These are phyloP conservation scores for Trichoderma brevicompactum DNA, from an alignment of 2,329 filamentous ascomycete species.

Conservation along the genomic window DNA sequence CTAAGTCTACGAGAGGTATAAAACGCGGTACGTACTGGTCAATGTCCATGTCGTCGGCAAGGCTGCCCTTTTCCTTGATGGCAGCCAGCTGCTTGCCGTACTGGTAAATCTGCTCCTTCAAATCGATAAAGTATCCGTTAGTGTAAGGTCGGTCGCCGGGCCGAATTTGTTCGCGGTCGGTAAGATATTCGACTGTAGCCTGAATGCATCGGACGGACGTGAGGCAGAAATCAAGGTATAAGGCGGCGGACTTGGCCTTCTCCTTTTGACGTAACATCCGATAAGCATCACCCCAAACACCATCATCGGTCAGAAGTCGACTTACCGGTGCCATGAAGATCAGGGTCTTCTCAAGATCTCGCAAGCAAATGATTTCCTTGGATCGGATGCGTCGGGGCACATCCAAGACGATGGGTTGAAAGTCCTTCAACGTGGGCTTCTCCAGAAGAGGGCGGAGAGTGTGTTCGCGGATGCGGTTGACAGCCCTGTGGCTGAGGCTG, in stretches of 20 bases:
- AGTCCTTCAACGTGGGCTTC: constrained; percentile 74
- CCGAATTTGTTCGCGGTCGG: constrained; percentile 83
- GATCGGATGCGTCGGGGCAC: constrained; percentile 78
- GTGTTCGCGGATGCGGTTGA: constrained; percentile 77
- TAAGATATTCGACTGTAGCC: constrained; percentile 82
- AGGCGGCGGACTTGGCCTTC: constrained; percentile 69
- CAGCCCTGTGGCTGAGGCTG: constrained; percentile 69
- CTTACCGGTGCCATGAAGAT: constrained; percentile 93
- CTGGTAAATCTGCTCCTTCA: constrained; percentile 88
- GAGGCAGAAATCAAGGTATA: constrained; percentile 87
- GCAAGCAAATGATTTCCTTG: constrained; percentile 86
- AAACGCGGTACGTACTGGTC: constrained; percentile 56
- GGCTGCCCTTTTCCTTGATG: constrained; percentile 68
- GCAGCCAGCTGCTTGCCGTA: constrained; percentile 85
- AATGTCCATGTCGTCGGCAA: constrained; percentile 62
- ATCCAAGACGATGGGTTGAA: constrained; percentile 78
- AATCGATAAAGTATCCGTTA: constrained; percentile 95
- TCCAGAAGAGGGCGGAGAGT: constrained; percentile 78
- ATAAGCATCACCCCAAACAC: constrained; percentile 68
- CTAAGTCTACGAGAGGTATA: constrained; percentile 34
- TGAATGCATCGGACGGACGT: constrained; percentile 89
- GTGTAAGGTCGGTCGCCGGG: constrained; percentile 88
- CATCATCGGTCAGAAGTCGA: constrained; percentile 61
- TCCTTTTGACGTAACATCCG: constrained; percentile 75
- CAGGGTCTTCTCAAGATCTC: constrained; percentile 92